These are phyloP conservation scores for Halteria grandinella DNA, from an alignment of 73 alveolate species.

Conservation along the genomic window DNA sequence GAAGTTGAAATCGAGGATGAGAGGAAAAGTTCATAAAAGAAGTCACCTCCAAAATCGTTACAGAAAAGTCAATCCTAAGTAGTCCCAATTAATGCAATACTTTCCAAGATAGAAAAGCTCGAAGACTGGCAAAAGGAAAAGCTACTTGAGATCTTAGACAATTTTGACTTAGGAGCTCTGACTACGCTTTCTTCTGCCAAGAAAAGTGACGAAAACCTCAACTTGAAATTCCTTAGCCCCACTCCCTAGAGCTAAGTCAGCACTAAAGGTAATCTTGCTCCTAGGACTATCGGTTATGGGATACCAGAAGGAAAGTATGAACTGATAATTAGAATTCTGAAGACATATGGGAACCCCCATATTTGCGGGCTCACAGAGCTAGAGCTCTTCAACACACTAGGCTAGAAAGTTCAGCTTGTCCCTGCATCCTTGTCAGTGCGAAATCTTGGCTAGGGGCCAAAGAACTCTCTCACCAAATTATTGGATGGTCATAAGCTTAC, in stretches of 20 bases:
- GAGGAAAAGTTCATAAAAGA: no score
- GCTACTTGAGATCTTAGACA: slow-evolving; percentile 38
- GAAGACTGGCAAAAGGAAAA: slow-evolving; percentile 53
- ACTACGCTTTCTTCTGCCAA: no score
- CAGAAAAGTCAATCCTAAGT: not conserved
- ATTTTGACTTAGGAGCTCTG: no score
- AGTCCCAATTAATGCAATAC: slow-evolving; percentile 5
- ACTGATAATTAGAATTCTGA: slow-evolving; percentile 65
- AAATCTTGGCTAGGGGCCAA: slow-evolving; percentile 69
- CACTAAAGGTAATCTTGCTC: not conserved
- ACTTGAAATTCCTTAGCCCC: slow-evolving; percentile 2
- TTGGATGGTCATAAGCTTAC: slow-evolving; percentile 72
- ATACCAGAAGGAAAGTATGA: slow-evolving; percentile 11
- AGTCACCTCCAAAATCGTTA: no score
- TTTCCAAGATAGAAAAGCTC: slow-evolving; percentile 39
- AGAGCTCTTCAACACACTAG: slow-evolving; percentile 61
- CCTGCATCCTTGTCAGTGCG: slow-evolving; percentile 66
- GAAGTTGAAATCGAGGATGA: no score
- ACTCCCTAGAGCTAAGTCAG: not conserved
- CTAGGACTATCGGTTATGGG: not conserved
- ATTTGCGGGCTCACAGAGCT: slow-evolving; percentile 86
- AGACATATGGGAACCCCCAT: slow-evolving; percentile 87
- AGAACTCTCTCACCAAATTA: slow-evolving; percentile 57
- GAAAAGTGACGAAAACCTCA: not conserved
- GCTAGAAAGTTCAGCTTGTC: slow-evolving; percentile 56